Evolutionary conservation across 148 eudicot species (phyloP).

Genomic region (Nyssa sinensis): DNA sequence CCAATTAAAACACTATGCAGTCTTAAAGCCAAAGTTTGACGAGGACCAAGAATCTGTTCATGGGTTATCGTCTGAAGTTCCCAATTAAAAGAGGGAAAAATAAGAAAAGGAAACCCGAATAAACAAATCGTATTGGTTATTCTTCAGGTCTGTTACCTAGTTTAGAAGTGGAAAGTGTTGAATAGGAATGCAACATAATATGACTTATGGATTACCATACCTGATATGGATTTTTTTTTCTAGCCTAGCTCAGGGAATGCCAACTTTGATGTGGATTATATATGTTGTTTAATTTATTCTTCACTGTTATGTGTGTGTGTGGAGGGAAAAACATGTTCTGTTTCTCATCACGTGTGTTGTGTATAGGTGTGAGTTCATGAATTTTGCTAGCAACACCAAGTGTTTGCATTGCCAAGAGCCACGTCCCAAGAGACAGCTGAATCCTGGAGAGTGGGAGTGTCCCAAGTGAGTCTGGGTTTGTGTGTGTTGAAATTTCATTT

Average conservation of each 20-base stretch:
- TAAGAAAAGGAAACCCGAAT: too few relatives aligned
- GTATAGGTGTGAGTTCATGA: constrained; percentile 55
- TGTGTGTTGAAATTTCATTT: neutral
- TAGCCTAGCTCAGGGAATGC: neutral
- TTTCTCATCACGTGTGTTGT: neutral
- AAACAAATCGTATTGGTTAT: too few relatives aligned
- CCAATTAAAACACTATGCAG: too few relatives aligned
- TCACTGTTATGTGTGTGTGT: too few relatives aligned
- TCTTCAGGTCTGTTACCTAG: neutral
- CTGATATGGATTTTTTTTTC: neutral
- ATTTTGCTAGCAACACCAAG: constrained; percentile 50
- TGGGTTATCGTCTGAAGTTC: too few relatives aligned
- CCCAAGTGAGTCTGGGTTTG: constrained; percentile 42
- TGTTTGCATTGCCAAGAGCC: constrained; percentile 49
- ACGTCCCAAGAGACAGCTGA: constrained; percentile 51
- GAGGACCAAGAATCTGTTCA: too few relatives aligned
- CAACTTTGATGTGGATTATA: neutral
- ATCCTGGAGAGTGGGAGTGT: constrained; percentile 77
- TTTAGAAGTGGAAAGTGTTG: neutral
- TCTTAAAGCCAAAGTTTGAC: too few relatives aligned
- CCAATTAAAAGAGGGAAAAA: too few relatives aligned
- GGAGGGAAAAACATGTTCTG: too few relatives aligned
- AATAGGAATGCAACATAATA: too few relatives aligned
- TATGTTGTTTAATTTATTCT: neutral
- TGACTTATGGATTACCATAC: too few relatives aligned